Base-by-base conservation (phyloP, 148 eudicot genomes). In the Camellia japonica region DNA sequence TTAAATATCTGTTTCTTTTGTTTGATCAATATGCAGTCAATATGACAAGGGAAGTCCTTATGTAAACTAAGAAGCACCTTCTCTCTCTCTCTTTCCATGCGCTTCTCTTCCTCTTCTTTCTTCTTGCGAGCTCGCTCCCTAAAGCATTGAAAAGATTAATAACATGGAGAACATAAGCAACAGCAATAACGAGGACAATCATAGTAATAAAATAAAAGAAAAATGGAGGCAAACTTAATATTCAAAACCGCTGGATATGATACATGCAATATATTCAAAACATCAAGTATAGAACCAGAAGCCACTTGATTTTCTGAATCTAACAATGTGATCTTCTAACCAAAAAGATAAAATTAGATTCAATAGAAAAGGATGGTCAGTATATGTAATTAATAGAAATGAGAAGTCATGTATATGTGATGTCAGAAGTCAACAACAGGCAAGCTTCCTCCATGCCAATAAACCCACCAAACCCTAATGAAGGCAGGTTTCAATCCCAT, bases 31-130 rank as follows among this genome's bases (percentile, higher is more conserved):
- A 81, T 47, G 51, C 51, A 16, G 6, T 38, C 55, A 46, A 47
- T 16, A n/a, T 43, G n/a, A 42, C 56, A 69, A 69, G 58, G 58
- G 58, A 73, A 65, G 54, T 42, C 7, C 38, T 41, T 5, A 44
- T 54, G 52, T 51, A 75, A 76, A 51, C 6, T 7, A 81, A 49
- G 67, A 73, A 66, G 62, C 86, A 94, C 99, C 99, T 96, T 96
- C 84, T 96, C 99, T 84, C 84, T 89, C 83, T 96, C 99, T 83
- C 97, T 91, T 89, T 96, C 99, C 87, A 80, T 80, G 85, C 73
- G 88, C 84, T 82, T 96, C 76, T 96, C 99, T 86, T 94, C 99
- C 92, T 96, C 99, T 92, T 94, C 99, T 84, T 96, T 96, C 91
- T 96, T 96, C 86, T 94, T 96, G 72, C 98, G 98, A 73, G 99